Percentiles rank a stretch among this genome's conserved stretches.
These are phyloP conservation scores for Myxozyma lipomycoides DNA, from an alignment of 805 yeast genomes.

Conservation along the genomic window DNA sequence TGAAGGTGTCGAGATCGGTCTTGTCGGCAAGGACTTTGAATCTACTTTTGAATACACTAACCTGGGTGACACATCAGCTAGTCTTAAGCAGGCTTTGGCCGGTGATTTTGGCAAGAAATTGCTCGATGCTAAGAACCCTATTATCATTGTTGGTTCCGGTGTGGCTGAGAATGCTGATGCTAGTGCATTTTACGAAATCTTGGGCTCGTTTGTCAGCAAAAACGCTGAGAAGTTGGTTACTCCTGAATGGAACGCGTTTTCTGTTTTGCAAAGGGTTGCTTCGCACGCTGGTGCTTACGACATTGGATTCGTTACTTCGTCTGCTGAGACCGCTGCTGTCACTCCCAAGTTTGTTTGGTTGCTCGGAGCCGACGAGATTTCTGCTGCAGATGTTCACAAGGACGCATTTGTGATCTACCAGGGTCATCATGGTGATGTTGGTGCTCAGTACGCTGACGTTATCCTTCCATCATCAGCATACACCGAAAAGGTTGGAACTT, in stretches of 20 bases:
- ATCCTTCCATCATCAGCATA: slow-evolving; percentile 83
- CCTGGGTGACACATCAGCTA: slow-evolving; percentile 57
- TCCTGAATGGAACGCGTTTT: slow-evolving; percentile 77
- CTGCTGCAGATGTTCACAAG: slow-evolving; percentile 63
- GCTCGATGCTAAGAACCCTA: slow-evolving; percentile 62
- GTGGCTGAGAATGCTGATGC: slow-evolving; percentile 67
- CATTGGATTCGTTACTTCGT: slow-evolving; percentile 62
- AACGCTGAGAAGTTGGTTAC: slow-evolving; percentile 57
- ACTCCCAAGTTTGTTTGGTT: slow-evolving; percentile 73
- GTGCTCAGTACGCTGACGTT: slow-evolving; percentile 85
- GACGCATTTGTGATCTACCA: slow-evolving; percentile 86
- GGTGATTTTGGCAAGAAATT: slow-evolving; percentile 70
- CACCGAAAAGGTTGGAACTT: slow-evolving; percentile 81
- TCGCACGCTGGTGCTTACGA: slow-evolving; percentile 85
- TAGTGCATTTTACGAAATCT: slow-evolving; percentile 52
- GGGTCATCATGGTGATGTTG: slow-evolving; percentile 89
- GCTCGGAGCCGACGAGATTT: slow-evolving; percentile 79
- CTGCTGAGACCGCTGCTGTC: slow-evolving; percentile 46
- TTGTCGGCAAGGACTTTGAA: slow-evolving; percentile 72
- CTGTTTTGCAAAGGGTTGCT: slow-evolving; percentile 77
- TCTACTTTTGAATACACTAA: slow-evolving; percentile 66
- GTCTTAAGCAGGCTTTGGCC: slow-evolving; percentile 54
- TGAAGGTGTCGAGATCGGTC: slow-evolving; percentile 54
- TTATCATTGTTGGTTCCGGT: slow-evolving; percentile 78
- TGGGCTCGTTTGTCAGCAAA: slow-evolving; percentile 56